A percentile compares a stretch with the other conserved stretches of the same genome.
Conservation (phyloP, 2,329 filamentous ascomycete species). For the Botrytis pseudocinerea region DNA sequence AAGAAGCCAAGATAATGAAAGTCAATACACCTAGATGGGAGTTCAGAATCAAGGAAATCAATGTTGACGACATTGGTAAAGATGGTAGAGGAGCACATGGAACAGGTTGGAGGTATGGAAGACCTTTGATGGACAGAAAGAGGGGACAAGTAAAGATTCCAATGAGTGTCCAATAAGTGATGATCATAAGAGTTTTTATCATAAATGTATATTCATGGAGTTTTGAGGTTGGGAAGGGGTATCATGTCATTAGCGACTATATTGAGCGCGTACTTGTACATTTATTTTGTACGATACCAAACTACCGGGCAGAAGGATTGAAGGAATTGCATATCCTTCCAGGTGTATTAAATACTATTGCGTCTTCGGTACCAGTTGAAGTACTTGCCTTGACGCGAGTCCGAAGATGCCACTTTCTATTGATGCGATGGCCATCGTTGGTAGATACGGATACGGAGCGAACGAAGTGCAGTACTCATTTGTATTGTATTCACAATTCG, state of each 20-base stretch:
- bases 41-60: conserved; percentile 62
- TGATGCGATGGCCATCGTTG: neutral
- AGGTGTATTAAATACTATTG: conserved; percentile 2
- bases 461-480: neutral
- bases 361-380: neutral
- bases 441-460: neutral
- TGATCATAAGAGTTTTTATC: conserved; percentile 19
- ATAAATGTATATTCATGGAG: conserved; percentile 22
- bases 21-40: conserved; percentile 55
- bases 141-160: conserved; percentile 68
- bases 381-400: neutral
- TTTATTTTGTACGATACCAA: conserved; percentile 17
- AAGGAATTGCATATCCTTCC: neutral
- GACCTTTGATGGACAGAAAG: conserved; percentile 61
- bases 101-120: conserved; percentile 64
- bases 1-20: conserved; percentile 47
- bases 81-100: conserved; percentile 53
- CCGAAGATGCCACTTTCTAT: neutral
- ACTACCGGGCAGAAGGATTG: neutral
- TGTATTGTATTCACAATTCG: neutral
- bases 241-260: conserved; percentile 22
- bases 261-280: conserved; percentile 11
- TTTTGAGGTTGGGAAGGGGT: conserved; percentile 9
- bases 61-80: conserved; percentile 56
- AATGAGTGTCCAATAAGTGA: conserved; percentile 50